These are phyloP conservation scores for Fusarium devonianum DNA, from an alignment of 2,329 filamentous ascomycete genomes.

Conservation along the genomic window DNA sequence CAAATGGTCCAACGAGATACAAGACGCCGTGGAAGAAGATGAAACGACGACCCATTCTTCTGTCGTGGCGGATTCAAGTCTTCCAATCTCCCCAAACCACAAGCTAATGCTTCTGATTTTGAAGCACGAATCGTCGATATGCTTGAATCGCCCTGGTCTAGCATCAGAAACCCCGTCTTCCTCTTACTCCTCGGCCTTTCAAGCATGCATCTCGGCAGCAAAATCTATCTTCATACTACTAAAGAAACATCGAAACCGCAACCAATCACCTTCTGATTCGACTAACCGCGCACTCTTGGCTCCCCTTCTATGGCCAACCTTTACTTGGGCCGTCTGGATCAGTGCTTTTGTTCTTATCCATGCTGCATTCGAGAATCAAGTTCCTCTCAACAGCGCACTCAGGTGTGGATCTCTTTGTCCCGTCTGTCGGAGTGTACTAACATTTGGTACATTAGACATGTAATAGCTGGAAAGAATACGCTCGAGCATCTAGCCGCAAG, in stretches of 20 bases:
- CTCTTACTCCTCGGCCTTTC: constrained; percentile 56
- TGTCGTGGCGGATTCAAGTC: constrained; percentile 7
- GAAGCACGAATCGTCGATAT: constrained; percentile 59
- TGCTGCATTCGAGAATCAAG: constrained; percentile 55
- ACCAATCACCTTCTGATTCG: constrained; percentile 18
- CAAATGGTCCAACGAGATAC: constrained; percentile 62
- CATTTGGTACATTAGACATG: constrained; percentile 32
- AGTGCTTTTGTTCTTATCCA: constrained; percentile 60
- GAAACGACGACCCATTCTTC: constrained; percentile 20
- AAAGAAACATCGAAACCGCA: constrained; percentile 38
- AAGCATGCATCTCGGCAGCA: constrained; percentile 59
- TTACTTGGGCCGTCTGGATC: constrained; percentile 62
- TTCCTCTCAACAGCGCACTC: constrained; percentile 48
- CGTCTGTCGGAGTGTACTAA: not conserved
- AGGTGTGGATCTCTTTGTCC: constrained; percentile 41
- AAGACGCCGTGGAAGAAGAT: constrained; percentile 55
- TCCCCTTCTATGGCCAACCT: constrained; percentile 58
- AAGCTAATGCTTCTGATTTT: constrained; percentile 52
- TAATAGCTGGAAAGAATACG: constrained; percentile 41
- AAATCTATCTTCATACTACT: constrained; percentile 55
- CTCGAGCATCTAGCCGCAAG: constrained; percentile 41
- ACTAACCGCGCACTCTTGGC: constrained; percentile 15
- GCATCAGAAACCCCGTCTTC: constrained; percentile 53
- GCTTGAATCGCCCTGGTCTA: constrained; percentile 58
- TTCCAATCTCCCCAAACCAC: constrained; percentile 46